These are phyloP conservation scores for Fragilariopsis cylindrus DNA, from an alignment of 108 stramenopile species.

Conservation along the genomic window DNA sequence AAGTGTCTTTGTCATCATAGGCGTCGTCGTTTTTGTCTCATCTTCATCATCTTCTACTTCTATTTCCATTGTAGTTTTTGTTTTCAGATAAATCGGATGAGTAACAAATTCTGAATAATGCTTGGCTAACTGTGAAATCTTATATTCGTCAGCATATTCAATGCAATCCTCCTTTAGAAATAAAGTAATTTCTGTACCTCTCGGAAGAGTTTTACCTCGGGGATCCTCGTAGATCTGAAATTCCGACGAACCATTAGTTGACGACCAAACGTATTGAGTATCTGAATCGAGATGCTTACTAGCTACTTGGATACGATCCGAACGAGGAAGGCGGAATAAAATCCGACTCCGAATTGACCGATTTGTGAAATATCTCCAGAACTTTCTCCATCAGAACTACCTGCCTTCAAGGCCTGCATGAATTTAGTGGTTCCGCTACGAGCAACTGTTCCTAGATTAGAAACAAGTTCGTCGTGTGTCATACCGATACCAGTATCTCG, in stretches of 20 bases:
- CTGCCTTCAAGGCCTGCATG: constrained; percentile 83
- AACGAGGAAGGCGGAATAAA: constrained; percentile 97
- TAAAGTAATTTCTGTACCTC: constrained; percentile 99
- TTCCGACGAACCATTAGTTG: constrained; percentile 85
- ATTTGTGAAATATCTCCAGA: constrained; percentile 87
- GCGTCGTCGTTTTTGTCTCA: constrained; percentile 28
- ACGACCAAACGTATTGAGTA: constrained; percentile 96
- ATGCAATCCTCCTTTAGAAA: constrained; percentile 97
- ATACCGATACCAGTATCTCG: constrained; percentile 98
- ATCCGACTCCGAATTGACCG: constrained; percentile 99
- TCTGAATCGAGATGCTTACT: constrained; percentile 91
- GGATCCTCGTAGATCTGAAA: constrained; percentile 95
- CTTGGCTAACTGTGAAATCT: constrained; percentile 82
- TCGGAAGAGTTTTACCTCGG: constrained; percentile 93
- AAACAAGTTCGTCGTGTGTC: constrained; percentile 93
- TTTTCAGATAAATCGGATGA: constrained; percentile 94
- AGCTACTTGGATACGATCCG: constrained; percentile 92
- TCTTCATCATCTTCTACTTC: constrained; percentile 81
- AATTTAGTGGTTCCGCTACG: constrained; percentile 99
- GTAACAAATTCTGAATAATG: constrained; percentile 99
- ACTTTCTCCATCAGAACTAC: constrained; percentile 43
- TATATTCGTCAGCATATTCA: constrained; percentile 75
- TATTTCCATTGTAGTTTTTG: constrained; percentile 71
- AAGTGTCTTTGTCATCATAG: too few relatives aligned
- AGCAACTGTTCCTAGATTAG: constrained; percentile 99